Conservation (phyloP, 495 filamentous ascomycete species). For the Ascobolus immersus region DNA sequence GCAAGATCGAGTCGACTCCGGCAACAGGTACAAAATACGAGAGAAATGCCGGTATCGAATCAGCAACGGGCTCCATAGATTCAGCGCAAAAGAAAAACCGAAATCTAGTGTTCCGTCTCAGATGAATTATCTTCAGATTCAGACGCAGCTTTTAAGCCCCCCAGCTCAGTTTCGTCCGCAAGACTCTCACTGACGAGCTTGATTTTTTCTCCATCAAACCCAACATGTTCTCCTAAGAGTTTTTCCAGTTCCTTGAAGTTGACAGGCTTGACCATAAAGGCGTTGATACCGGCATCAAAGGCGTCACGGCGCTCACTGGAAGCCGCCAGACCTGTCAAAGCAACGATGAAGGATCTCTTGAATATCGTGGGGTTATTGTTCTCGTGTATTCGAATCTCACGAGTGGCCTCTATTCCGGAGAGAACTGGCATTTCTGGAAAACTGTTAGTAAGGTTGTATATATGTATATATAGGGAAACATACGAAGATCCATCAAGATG, state of each 20-base stretch:
- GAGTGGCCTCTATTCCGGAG: constrained; percentile 39
- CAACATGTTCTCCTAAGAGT: too few species aligned
- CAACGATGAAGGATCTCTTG: constrained; percentile 30
- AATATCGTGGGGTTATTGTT: constrained; percentile 8
- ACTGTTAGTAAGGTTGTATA: constrained; percentile 3
- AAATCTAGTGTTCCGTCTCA: too few species aligned
- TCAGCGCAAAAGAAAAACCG: too few species aligned
- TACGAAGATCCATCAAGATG: constrained; percentile 21
- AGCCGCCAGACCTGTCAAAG: constrained; percentile 42
- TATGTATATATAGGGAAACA: neutral
- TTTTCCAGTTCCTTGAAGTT: constrained; percentile 19
- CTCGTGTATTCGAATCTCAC: constrained; percentile 36
- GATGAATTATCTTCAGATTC: too few species aligned
- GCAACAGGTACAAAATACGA: too few species aligned
- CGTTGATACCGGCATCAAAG: constrained; percentile 37
- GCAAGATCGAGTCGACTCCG: too few species aligned
- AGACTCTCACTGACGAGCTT: too few species aligned
- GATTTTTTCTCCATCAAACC: too few species aligned
- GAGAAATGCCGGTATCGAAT: too few species aligned
- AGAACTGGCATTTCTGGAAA: constrained; percentile 42
- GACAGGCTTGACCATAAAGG: constrained; percentile 52
- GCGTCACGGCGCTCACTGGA: constrained; percentile 39
- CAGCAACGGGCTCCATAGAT: too few species aligned
- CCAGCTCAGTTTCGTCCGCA: too few species aligned
- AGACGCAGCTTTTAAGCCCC: too few species aligned